Evolutionary conservation across 768 basidiomycete genomes (phyloP), one percentile per base, ranked within the genome.

Genomic region (Lentinus brumalis): DNA sequence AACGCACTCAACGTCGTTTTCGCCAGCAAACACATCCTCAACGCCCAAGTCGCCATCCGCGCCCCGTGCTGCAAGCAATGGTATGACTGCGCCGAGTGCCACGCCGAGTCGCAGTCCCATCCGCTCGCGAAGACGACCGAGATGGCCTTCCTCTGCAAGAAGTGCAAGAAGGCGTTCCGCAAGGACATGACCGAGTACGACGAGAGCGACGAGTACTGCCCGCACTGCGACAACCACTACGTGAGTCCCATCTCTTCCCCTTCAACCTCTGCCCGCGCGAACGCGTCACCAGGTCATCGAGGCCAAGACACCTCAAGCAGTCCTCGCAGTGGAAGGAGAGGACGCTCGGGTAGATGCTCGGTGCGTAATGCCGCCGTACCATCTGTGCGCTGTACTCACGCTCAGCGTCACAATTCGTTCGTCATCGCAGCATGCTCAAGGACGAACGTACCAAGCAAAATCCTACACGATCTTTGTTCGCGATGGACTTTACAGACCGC

Each of bases 161-260:
- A 93, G 74, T 93, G 92, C 79, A 92, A 91, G 74, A 97, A 96
- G 77, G 94, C 94, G 4, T 98, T 99, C 71, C 78, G 96, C 65
- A 98, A 99, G 78, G 94, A 98, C 75, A 95, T 98, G 94, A 64
- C 80, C 0, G 75, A 74, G 7, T 98, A 93, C 69, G 96, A 98
- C 68, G 96, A 99, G 73, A 94, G 94, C 70, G 96, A 98, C 72
- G 97, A 99, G 75, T 98, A 88, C 72, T 98, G 97, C 72, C 97
- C 96, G 0, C 91, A 97, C 75, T 98, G 97, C 71, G 97, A 98
- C 75, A 98, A 98, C 72, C 96, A 96, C 71, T 99, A 96, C 73
- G 97, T 96, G 71, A 68, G 91, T 79, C 38, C 40, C 26, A 10
- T 18, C 38, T 4, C 21, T 18, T 54, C 9, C 5, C 15, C 26